These are phyloP conservation scores for Vaccinium vitisidaea DNA, from an alignment of 148 eudicot genomes.

Conservation along the genomic window DNA sequence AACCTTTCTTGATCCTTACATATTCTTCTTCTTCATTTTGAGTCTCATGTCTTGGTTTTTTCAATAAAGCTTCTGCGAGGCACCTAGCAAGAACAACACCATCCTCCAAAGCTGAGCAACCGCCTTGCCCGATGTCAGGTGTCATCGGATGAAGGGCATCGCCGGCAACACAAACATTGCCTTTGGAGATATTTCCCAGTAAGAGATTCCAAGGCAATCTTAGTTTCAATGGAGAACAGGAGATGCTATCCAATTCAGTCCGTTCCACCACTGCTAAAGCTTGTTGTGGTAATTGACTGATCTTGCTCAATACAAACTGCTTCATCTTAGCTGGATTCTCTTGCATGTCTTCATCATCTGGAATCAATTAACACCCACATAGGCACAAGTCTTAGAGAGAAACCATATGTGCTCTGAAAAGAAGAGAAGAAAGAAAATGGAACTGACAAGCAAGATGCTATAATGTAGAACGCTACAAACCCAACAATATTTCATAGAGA, in stretches of 20 bases:
- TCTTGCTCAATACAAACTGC: constrained; percentile 36
- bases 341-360: constrained; percentile 32
- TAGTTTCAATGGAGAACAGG: constrained; percentile 24
- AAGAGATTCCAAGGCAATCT: constrained; percentile 44
- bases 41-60: constrained; percentile 1
- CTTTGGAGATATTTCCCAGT: constrained; percentile 34
- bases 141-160: constrained; percentile 69
- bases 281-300: constrained; percentile 20
- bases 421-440: background rate
- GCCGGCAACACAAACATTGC: constrained; percentile 39
- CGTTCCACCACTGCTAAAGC: constrained; percentile 18
- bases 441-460: background rate
- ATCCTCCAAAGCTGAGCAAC: constrained; percentile 50
- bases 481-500: background rate
- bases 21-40: constrained; percentile 22
- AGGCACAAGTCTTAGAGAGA: background rate
- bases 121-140: constrained; percentile 61
- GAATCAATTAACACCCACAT: background rate
- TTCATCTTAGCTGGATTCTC: constrained; percentile 34
- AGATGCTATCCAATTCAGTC: constrained; percentile 27
- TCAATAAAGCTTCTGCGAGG: constrained; percentile 31
- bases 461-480: background rate
- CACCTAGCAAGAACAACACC: constrained; percentile 44
- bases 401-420: background rate
- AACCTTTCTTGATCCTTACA: constrained; percentile 28